Evolutionary conservation across 192 early-diverging fungal species (phyloP).

Genomic region (Coemansia sp.): DNA sequence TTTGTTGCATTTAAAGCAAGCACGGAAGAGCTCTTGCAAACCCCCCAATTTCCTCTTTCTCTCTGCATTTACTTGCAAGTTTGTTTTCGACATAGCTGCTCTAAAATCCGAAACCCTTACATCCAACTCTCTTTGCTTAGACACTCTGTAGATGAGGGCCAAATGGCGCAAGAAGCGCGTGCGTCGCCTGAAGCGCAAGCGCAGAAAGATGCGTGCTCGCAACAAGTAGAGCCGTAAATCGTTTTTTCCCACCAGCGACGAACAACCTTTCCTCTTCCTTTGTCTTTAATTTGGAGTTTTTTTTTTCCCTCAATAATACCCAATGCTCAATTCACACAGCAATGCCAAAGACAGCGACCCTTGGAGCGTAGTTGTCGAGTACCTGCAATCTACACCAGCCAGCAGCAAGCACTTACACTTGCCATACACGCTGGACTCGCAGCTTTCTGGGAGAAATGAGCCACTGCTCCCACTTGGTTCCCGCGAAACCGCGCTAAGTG

Average conservation of each 20-base stretch:
- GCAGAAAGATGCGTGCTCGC: conserved; percentile 47
- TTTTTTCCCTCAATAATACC: neutral
- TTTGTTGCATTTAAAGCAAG: no score
- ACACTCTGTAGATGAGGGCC: conserved; percentile 57
- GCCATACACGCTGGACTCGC: neutral
- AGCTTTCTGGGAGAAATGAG: neutral
- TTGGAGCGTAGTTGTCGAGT: conserved; percentile 18
- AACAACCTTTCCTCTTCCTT: neutral
- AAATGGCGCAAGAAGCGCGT: conserved; percentile 78
- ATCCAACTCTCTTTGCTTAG: neutral
- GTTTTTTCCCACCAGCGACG: neutral
- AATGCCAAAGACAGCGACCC: neutral
- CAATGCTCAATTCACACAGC: neutral
- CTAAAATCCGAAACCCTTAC: neutral
- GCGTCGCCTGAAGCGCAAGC: conserved; percentile 56
- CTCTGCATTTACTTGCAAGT: neutral
- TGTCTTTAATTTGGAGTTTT: neutral
- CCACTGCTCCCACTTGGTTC: neutral
- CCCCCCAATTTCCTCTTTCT: neutral
- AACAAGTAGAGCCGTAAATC: conserved; percentile 9
- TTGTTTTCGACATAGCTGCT: neutral
- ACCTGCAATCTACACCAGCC: neutral
- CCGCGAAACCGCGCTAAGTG: neutral
- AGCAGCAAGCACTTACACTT: no score
- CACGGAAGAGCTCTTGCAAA: no score